These are phyloP conservation scores for Kewa caespitosa DNA, from an alignment of 179 eudicot genomes.

Conservation along the genomic window DNA sequence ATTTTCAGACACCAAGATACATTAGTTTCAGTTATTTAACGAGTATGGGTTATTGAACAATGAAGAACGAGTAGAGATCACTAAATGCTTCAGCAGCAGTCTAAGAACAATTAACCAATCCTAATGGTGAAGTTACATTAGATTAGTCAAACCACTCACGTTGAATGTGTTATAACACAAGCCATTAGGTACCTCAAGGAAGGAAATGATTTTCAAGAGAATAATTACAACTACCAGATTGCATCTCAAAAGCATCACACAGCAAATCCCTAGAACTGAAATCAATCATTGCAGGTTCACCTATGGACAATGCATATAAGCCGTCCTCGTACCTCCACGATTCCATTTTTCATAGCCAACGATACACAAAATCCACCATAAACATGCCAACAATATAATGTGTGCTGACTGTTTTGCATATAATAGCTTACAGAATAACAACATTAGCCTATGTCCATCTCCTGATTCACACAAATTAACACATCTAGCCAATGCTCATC, in stretches of 20 bases:
- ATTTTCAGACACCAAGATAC: too few species aligned
- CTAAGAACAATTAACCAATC: not conserved
- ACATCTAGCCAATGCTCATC: conserved; percentile 1
- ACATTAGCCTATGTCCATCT: too few species aligned
- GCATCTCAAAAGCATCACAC: not conserved
- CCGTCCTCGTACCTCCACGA: too few species aligned
- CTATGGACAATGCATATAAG: too few species aligned
- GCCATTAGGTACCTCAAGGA: too few species aligned
- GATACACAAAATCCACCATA: not conserved
- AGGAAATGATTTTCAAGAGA: too few species aligned
- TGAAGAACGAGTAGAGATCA: too few species aligned
- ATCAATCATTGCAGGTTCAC: too few species aligned
- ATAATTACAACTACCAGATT: not conserved
- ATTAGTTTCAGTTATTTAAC: too few species aligned
- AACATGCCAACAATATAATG: not conserved
- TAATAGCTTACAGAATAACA: not conserved
- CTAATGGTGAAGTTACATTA: not conserved
- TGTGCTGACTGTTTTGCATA: not conserved
- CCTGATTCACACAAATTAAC: not conserved
- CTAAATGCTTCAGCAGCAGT: not conserved
- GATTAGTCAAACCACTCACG: not conserved
- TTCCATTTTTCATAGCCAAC: not conserved
- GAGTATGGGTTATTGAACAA: too few species aligned
- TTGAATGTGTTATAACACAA: not conserved
- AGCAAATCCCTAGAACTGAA: not conserved